These are phyloP conservation scores for Aquanectria penicillioides DNA, from an alignment of 2,329 filamentous ascomycete species.

Conservation along the genomic window DNA sequence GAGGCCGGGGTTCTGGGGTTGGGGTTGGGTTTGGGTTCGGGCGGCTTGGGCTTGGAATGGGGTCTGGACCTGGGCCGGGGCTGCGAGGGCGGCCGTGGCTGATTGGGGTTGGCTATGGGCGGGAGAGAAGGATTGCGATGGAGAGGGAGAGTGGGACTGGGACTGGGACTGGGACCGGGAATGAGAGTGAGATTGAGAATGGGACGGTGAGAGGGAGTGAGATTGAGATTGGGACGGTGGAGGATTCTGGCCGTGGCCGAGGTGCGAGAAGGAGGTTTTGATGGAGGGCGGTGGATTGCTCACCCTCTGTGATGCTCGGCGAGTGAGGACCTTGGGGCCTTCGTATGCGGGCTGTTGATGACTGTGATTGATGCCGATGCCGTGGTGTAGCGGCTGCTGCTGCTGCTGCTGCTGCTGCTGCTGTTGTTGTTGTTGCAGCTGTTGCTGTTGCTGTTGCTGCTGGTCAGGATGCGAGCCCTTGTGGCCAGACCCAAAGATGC, in stretches of 20 bases:
- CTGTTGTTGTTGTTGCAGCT: conserved; percentile 40
- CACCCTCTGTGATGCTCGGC: conserved; percentile 66
- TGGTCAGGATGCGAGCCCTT: conserved; percentile 33
- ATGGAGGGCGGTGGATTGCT: conserved; percentile 56
- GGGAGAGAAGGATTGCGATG: conserved; percentile 25
- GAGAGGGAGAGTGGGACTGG: conserved; percentile 21
- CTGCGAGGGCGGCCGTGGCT: conserved; percentile 32
- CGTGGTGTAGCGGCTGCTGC: conserved; percentile 42
- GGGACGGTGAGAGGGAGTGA: conserved; percentile 6
- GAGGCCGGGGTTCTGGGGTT: conserved; percentile 29
- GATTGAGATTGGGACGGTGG: conserved; percentile 13
- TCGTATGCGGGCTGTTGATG: conserved; percentile 55
- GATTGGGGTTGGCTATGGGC: conserved; percentile 28
- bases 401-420: conserved; percentile 50
- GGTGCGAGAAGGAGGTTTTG: conserved; percentile 52
- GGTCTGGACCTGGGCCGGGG: conserved; percentile 30
- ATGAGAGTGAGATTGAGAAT: conserved; percentile 23
- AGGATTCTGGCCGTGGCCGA: conserved; percentile 10
- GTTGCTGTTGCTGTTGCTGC: conserved; percentile 42
- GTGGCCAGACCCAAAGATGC: conserved; percentile 22
- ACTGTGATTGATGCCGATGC: conserved; percentile 42
- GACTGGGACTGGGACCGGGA: conserved; percentile 18
- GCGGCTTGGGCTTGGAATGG: conserved; percentile 33
- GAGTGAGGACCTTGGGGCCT: conserved; percentile 59
- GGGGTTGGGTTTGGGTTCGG: conserved; percentile 36